These are phyloP conservation scores for Backusella tarrabulga DNA, from an alignment of 192 early-diverging fungal species.

Conservation along the genomic window DNA sequence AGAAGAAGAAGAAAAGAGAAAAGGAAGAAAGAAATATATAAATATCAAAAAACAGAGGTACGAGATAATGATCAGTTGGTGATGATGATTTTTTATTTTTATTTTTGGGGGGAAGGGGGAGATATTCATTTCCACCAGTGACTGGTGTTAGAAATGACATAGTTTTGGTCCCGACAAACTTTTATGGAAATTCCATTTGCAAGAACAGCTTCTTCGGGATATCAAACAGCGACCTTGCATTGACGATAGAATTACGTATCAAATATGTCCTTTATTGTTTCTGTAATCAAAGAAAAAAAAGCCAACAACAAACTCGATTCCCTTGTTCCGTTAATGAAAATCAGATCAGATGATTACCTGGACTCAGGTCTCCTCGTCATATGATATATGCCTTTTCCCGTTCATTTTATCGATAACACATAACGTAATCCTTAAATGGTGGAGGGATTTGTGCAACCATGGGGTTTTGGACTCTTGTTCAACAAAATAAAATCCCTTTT, in stretches of 20 bases:
- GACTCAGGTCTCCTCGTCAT: not conserved
- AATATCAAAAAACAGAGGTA: not conserved
- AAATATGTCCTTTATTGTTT: not conserved
- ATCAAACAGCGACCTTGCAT: not conserved
- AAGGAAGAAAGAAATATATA: not conserved
- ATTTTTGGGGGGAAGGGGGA: not conserved
- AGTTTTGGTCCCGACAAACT: not conserved
- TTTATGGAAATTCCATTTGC: not conserved
- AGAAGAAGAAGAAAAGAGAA: not conserved
- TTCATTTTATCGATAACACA: not conserved
- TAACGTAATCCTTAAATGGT: not conserved
- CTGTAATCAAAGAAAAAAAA: not conserved
- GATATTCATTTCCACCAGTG: not conserved
- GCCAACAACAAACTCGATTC: not conserved
- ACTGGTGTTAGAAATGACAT: slow-evolving; percentile 7
- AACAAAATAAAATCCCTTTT: not conserved
- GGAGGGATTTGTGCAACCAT: not conserved
- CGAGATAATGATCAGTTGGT: slow-evolving; percentile 4
- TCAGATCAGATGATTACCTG: not conserved
- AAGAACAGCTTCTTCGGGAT: not conserved
- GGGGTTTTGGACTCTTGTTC: not conserved
- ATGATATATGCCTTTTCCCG: not conserved
- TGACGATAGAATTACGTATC: not conserved
- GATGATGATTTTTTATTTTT: not conserved
- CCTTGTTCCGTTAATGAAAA: not conserved